A percentile compares a stretch with the other conserved stretches of the same genome.
Evolutionary conservation across 2,329 filamentous ascomycete genomes (phyloP).

Genomic region (Alternaria atra): DNA sequence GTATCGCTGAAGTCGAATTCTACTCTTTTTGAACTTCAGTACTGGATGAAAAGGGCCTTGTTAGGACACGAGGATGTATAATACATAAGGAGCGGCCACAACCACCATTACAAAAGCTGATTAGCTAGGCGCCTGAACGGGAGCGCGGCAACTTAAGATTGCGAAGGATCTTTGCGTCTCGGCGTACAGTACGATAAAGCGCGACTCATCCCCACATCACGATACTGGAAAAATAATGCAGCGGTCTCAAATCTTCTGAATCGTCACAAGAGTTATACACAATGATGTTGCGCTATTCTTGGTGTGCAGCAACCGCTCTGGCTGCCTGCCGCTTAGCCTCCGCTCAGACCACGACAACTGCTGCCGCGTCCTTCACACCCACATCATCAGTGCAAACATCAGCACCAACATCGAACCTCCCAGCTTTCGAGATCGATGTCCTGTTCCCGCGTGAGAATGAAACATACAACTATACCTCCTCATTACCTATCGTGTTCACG

Average conservation of each 20-base stretch:
- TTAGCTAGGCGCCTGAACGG: background rate
- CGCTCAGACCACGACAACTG: background rate
- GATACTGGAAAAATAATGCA: background rate
- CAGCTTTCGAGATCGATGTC: background rate
- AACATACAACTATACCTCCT: background rate
- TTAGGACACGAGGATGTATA: background rate
- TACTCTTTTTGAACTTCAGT: slow-evolving; percentile 9
- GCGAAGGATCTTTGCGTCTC: background rate
- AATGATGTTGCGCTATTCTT: background rate
- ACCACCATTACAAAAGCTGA: background rate
- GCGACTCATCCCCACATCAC: background rate
- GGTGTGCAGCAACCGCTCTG: background rate
- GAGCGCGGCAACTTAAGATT: background rate
- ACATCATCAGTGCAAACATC: background rate
- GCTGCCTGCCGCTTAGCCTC: background rate
- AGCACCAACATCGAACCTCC: background rate
- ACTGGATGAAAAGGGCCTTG: background rate
- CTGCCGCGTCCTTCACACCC: background rate
- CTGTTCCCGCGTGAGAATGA: background rate
- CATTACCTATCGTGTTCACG: background rate
- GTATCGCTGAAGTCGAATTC: slow-evolving; percentile 29
- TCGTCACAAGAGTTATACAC: background rate
- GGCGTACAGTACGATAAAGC: background rate
- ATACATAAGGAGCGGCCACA: background rate
- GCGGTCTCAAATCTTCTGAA: background rate